phyloP scores from a whole-genome alignment of 768 basidiomycete species.

The Lentinula boryana region DNA sequence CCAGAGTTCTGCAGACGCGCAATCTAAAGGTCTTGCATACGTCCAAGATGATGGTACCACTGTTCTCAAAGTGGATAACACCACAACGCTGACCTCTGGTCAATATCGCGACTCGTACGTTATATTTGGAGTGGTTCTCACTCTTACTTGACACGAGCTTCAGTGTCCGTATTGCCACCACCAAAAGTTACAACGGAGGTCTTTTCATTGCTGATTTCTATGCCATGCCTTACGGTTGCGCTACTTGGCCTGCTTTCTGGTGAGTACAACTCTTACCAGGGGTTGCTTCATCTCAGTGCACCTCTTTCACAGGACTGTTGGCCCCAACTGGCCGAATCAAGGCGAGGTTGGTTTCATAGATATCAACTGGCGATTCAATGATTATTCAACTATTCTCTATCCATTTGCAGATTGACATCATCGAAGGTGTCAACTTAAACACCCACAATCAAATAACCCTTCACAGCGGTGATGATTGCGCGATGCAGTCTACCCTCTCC shows the following conservation, averaged over 20 bases:
- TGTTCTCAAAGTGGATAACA: slow-evolving; percentile 40
- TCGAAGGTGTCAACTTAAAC: slow-evolving; percentile 48
- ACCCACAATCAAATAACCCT: slow-evolving; percentile 28
- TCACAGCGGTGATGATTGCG: not conserved
- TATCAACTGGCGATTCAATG: not conserved
- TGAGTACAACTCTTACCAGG: not conserved
- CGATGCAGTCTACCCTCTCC: not conserved
- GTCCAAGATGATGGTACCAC: slow-evolving; percentile 35
- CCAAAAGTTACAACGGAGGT: slow-evolving; percentile 36
- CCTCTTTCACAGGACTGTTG: slow-evolving; percentile 1
- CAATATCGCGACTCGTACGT: slow-evolving; percentile 28
- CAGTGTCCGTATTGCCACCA: slow-evolving; percentile 39
- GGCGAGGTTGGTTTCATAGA: not conserved
- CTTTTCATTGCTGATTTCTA: slow-evolving; percentile 47
- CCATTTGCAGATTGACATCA: slow-evolving; percentile 16
- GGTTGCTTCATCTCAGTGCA: not conserved
- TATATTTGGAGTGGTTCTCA: slow-evolving; percentile 11
- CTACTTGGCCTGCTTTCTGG: slow-evolving; percentile 42
- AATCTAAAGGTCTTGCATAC: slow-evolving; percentile 48
- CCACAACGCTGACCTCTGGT: slow-evolving; percentile 27
- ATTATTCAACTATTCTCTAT: slow-evolving; percentile 22
- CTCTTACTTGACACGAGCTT: slow-evolving; percentile 14
- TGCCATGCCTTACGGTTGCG: slow-evolving; percentile 45
- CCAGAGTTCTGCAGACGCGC: slow-evolving; percentile 40
- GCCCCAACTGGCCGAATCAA: slow-evolving; percentile 8